phyloP scores from a whole-genome alignment of 208 protist genomes.

The Leptomonas pyrrhocoris region DNA sequence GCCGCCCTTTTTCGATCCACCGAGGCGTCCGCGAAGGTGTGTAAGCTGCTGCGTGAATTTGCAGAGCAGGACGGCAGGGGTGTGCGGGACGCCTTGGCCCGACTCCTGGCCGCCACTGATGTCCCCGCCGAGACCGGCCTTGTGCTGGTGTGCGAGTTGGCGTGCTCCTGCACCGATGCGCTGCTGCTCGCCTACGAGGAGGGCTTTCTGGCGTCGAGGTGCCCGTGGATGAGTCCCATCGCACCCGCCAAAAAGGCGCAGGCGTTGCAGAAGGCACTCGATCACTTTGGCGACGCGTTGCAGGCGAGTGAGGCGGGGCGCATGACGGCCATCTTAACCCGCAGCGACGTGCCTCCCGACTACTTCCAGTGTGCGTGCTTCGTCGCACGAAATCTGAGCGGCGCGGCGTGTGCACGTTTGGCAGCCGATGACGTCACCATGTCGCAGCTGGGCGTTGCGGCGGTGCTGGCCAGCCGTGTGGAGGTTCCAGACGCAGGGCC shows the following conservation, averaged over 20 bases:
- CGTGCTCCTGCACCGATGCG: constrained; percentile 20
- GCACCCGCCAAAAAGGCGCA: constrained; percentile 2
- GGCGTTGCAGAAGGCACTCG: constrained; percentile 14
- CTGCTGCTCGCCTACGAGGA: constrained; percentile 28
- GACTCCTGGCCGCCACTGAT: constrained; percentile 14
- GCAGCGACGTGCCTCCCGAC: constrained; percentile 20
- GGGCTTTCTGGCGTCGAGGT: constrained; percentile 17
- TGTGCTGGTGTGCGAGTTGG: constrained; percentile 24
- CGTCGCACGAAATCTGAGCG: constrained; percentile 20
- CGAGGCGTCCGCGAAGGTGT: constrained; percentile 26
- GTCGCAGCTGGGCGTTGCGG: constrained; percentile 24
- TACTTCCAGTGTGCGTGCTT: constrained; percentile 37
- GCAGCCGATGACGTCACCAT: background rate
- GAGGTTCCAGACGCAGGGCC: background rate
- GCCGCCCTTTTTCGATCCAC: constrained; percentile 20
- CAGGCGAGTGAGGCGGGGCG: constrained; percentile 4
- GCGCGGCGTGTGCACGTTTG: constrained; percentile 5
- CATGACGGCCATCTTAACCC: constrained; percentile 14
- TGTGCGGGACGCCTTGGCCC: constrained; percentile 11
- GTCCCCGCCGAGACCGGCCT: constrained; percentile 22
- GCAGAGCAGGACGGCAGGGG: constrained; percentile 11
- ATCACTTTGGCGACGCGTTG: constrained; percentile 16
- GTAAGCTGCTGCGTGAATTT: constrained; percentile 32
- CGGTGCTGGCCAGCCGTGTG: constrained; percentile 23
- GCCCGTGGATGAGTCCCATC: constrained; percentile 23